Percentiles rank a stretch among this genome's conserved stretches.
phyloP scores from a whole-genome alignment of 805 yeast genomes.

The Priceomyces haplophilus region DNA sequence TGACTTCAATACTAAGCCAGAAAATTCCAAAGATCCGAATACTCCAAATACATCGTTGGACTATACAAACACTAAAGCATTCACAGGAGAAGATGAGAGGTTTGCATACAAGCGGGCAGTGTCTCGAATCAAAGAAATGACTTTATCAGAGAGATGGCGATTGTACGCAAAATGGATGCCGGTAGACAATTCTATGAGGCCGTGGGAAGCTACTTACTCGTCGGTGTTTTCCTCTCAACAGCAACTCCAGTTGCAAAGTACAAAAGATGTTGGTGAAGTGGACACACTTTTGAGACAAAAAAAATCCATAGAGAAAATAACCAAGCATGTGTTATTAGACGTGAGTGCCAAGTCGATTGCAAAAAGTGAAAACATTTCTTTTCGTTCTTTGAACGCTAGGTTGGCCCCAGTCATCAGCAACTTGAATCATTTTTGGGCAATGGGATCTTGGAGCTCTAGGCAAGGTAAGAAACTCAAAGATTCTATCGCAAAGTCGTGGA shows the following conservation, averaged over 20 bases:
- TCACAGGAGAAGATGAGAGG: constrained; percentile 75
- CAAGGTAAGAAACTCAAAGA: constrained; percentile 50
- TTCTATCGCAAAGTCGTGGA: constrained; percentile 55
- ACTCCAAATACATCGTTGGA: constrained; percentile 15
- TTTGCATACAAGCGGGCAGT: constrained; percentile 73
- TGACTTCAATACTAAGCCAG: constrained; percentile 26
- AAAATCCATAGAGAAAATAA: constrained; percentile 9
- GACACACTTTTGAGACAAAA: constrained; percentile 11
- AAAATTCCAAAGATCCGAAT: not conserved
- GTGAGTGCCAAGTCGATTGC: constrained; percentile 25
- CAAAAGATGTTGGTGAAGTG: constrained; percentile 4
- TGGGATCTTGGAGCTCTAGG: constrained; percentile 54
- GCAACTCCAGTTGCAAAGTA: not conserved
- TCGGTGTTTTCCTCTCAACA: not conserved
- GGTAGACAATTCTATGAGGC: constrained; percentile 47
- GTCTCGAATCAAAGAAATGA: constrained; percentile 60
- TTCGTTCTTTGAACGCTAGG: constrained; percentile 19
- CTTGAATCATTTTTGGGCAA: constrained; percentile 60
- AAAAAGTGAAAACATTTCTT: constrained; percentile 17
- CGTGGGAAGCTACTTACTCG: constrained; percentile 43
- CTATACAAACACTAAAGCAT: constrained; percentile 49
- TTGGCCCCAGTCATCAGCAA: constrained; percentile 22
- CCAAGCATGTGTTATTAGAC: constrained; percentile 7
- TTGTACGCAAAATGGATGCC: constrained; percentile 51
- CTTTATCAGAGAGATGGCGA: constrained; percentile 53